phyloP scores from a whole-genome alignment of 768 basidiomycete genomes.

The Boletales sp. region DNA sequence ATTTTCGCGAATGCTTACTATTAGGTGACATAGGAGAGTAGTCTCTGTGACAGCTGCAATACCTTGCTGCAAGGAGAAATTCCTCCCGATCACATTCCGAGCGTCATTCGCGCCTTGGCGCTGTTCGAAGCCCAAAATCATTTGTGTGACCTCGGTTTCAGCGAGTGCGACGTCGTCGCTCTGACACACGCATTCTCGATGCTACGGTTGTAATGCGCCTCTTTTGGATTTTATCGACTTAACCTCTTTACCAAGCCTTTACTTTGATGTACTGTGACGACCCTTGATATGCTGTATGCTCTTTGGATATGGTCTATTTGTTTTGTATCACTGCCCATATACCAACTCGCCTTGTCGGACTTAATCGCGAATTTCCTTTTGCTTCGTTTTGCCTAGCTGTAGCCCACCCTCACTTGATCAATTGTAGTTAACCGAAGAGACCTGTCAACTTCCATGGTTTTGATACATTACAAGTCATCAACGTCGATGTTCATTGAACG shows the following conservation, averaged over 20 bases:
- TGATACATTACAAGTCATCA: no score
- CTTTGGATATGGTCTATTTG: background rate
- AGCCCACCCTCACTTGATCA: no score
- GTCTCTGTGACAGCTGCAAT: slow-evolving; percentile 13
- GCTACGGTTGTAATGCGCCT: slow-evolving; percentile 13
- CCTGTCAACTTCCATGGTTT: no score
- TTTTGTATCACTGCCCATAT: background rate
- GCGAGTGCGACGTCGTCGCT: slow-evolving; percentile 13
- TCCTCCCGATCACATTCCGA: slow-evolving; percentile 19
- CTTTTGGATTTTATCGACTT: background rate
- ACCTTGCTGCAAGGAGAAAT: slow-evolving; percentile 13
- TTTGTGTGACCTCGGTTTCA: background rate
- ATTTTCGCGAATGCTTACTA: background rate
- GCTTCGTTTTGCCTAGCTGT: no score
- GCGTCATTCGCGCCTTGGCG: slow-evolving; percentile 18
- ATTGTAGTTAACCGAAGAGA: no score
- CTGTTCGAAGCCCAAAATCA: slow-evolving; percentile 15
- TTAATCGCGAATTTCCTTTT: no score
- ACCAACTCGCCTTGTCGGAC: background rate
- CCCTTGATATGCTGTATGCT: background rate
- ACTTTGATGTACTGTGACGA: background rate
- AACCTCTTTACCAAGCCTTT: background rate
- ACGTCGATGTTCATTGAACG: no score
- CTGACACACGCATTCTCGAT: slow-evolving; percentile 20
- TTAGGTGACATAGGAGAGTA: slow-evolving; percentile 6